Evolutionary conservation across 768 basidiomycete species (phyloP), one percentile per base, ranked within the genome.

Genomic region (Tricholoma sp.): DNA sequence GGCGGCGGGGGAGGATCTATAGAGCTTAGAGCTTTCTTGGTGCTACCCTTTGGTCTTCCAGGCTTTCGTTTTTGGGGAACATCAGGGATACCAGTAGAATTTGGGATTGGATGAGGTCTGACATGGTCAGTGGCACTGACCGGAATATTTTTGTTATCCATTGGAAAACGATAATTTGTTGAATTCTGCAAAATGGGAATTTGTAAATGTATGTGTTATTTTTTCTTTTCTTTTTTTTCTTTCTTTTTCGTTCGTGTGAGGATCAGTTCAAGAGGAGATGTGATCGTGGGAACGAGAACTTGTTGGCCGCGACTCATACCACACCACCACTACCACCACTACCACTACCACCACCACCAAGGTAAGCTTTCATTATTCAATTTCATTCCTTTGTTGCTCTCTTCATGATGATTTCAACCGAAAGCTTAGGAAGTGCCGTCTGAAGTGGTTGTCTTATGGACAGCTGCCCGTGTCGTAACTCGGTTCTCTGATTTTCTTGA

Each of bases 1-100:
- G n/a, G n/a, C n/a, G 81, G 76, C 2, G 78, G 74, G 3, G 66
- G 21, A 7, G 69, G 54, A 9, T 70, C 64, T 0, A 64, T 63
- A 49, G 71, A 76, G 2, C 75, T 64, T 1, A 76, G 60, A 21
- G 75, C 74, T 67, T 91, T 91, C 74, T 88, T 89, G 11, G 85
- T 87, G 64, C 86, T 89, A 34, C 89, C 89, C 66, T 89, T 89
- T 5, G 89, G 89, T 31, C 89, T 76, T 2, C 89, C 89, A 10
- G 88, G 87, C 16, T 81, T 81, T 43, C 89, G 84, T 68, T 90
- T 90, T 2, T 50, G n/a, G 0, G 62, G 58, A 2, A 51, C 0
- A 10, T 50, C 47, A 6, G 47, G 47, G n/a, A 50, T 31, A 4
- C 12, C 18, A 1, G 47, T 27, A 18, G 47, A 27, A 50, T 50